Evolutionary conservation across 2,329 filamentous ascomycete species (phyloP), one percentile per base, ranked within the genome.

Genomic region (Graphium sp.): DNA sequence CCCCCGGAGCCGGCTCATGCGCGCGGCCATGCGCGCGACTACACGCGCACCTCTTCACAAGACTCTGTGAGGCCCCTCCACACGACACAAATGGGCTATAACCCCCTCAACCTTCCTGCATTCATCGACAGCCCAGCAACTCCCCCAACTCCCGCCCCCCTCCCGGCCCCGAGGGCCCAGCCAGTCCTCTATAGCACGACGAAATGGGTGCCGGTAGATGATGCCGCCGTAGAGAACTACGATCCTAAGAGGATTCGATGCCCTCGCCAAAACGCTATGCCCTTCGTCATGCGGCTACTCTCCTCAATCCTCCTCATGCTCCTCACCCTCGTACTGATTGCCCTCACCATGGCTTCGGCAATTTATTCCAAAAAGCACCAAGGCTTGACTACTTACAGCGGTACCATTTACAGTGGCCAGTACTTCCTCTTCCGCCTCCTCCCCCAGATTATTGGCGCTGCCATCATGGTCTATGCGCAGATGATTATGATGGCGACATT

Each of bases 381-480:
- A 7, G 82, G 82, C 1, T 54, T 94, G 9, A 72, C 67, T 44
- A 51, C 62, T 4, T 93, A 85, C 46, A 55, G 57, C 19, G 63
- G 62, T 25, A 59, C 53, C 18, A 75, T 83, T 32, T 77, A 79
- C 35, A 76, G 75, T 28, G 63, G 62, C 7, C 64, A 74, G 37
- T 93, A 91, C 50, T 93, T 94, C 47, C 51, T 91, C 26, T 89
- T 92, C 48, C 69, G 83, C 35, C 81, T 92, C 37, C 55, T 94
- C 2, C 85, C 87, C 3, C 82, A 84, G 32, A 55, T 92, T 0
- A 45, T 91, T 10, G 81, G 74, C 1, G 71, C 72, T 13, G 38
- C 75, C 9, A 53, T 92, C 20, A 60, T 89, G 25, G 48, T 94
- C 6, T 92, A 81, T 60, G 64, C 81, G 1, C 75, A 92, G 41